Conservation (phyloP, 1,139 yeast genomes). For the Trichomonascaceae sp. region DNA sequence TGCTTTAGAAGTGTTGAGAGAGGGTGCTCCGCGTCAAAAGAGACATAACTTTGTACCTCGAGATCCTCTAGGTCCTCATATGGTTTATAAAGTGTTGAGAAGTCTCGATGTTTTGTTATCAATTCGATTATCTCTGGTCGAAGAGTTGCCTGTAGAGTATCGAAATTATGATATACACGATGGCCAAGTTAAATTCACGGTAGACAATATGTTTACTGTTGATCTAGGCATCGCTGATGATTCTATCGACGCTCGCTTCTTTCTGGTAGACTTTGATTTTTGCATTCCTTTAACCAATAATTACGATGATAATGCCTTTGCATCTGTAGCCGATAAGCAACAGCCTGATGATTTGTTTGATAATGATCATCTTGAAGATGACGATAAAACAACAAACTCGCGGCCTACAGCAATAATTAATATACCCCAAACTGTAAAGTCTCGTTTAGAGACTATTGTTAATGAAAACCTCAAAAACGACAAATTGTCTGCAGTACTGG, state of each 20-base stretch:
- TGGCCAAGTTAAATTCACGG: conserved; percentile 67
- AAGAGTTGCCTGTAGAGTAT: conserved; percentile 56
- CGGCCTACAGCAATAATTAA: conserved; percentile 12
- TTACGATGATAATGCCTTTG: conserved; percentile 1
- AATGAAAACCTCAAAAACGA: conserved; percentile 51
- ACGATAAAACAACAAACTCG: not conserved
- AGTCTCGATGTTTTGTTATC: conserved; percentile 71
- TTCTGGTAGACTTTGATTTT: conserved; percentile 67
- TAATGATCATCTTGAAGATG: not conserved
- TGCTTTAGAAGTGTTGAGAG: conserved; percentile 73
- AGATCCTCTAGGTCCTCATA: conserved; percentile 47
- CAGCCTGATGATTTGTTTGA: not conserved
- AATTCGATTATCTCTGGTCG: conserved; percentile 64
- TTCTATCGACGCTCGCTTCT: conserved; percentile 52
- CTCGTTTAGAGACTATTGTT: conserved; percentile 47
- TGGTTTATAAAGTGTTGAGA: conserved; percentile 55
- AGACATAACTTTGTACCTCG: conserved; percentile 54
- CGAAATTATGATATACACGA: conserved; percentile 58
- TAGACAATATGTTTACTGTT: conserved; percentile 61
- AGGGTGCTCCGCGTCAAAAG: conserved; percentile 73
- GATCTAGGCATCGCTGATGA: conserved; percentile 69
- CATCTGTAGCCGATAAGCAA: not conserved
- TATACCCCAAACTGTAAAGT: conserved; percentile 36
- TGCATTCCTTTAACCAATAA: conserved; percentile 19
- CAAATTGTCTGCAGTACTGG: conserved; percentile 57